phyloP scores from a whole-genome alignment of 768 basidiomycete genomes.

The Boletus rubroflammeus region DNA sequence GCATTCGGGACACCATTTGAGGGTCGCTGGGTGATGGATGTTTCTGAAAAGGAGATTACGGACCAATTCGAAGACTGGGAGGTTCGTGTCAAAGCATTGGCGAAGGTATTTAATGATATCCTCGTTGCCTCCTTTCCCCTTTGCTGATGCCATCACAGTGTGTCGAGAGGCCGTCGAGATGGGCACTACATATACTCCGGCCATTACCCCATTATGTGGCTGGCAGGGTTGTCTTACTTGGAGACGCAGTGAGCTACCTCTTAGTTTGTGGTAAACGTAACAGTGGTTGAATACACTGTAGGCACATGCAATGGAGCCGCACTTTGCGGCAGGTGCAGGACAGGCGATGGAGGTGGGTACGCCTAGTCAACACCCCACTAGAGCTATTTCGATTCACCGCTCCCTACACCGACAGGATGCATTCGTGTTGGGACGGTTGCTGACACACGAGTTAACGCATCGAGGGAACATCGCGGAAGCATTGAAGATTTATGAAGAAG shows the following conservation, averaged over 20 bases:
- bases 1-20: constrained; percentile 32
- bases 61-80: constrained; percentile 29
- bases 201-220: constrained; percentile 38
- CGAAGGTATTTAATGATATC: constrained; percentile 3
- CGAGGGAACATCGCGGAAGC: constrained; percentile 23
- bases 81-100: constrained; percentile 4
- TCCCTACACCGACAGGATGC: constrained; percentile 21
- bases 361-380: background rate
- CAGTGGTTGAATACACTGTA: constrained; percentile 5
- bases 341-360: constrained; percentile 46
- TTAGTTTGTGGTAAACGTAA: background rate
- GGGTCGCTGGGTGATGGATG: constrained; percentile 29
- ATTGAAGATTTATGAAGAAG: constrained; percentile 31
- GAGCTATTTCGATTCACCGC: background rate
- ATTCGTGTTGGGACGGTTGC: constrained; percentile 28
- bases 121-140: no score
- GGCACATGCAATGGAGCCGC: constrained; percentile 48
- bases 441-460: constrained; percentile 23
- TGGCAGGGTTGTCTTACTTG: constrained; percentile 42
- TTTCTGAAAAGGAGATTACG: constrained; percentile 31
- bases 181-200: constrained; percentile 42
- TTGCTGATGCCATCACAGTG: constrained; percentile 24
- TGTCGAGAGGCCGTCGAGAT: constrained; percentile 36
- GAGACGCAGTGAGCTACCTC: constrained; percentile 42
- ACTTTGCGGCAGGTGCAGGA: constrained; percentile 47